Evolutionary conservation across 345 rosid genomes (phyloP).

Genomic region (Hibiscus trionum): DNA sequence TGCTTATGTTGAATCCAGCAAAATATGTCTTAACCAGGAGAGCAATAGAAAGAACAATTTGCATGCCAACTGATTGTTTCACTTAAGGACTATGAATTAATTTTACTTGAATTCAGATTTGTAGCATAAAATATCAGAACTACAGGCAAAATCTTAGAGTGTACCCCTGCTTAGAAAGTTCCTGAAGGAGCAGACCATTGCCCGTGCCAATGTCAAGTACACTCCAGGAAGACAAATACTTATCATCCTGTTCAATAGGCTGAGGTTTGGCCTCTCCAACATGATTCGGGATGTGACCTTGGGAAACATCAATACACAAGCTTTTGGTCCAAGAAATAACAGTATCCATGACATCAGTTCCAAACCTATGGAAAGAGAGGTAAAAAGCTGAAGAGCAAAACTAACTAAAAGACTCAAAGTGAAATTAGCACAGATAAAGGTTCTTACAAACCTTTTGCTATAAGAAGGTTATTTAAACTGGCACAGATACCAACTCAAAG

Average conservation of each 20-base stretch:
- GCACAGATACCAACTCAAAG: too few species aligned
- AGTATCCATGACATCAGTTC: constrained; percentile 83
- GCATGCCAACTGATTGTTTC: not conserved
- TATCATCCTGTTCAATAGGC: constrained; percentile 40
- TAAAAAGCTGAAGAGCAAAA: constrained; percentile 2
- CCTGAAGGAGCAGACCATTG: constrained; percentile 93
- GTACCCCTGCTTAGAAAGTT: constrained; percentile 92
- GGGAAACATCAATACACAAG: constrained; percentile 60
- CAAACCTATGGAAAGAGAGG: constrained; percentile 55
- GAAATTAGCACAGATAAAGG: not conserved
- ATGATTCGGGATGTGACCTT: constrained; percentile 36
- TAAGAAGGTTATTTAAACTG: not conserved
- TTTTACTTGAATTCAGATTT: not conserved
- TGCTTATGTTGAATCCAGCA: not conserved
- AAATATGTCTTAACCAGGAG: not conserved
- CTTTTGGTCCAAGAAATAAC: constrained; percentile 86
- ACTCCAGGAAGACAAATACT: constrained; percentile 70
- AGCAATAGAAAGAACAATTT: not conserved
- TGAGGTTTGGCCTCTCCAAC: constrained; percentile 34
- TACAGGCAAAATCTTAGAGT: constrained; percentile 30
- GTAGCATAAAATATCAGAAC: constrained; percentile 24
- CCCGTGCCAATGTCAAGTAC: constrained; percentile 97
- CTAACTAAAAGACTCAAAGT: not conserved
- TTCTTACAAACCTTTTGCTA: not conserved
- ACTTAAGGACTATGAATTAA: not conserved